A percentile compares a stretch with the other conserved stretches of the same genome.
These are phyloP conservation scores for Stylosanthes scabra DNA, from an alignment of 331 rosid species.

Conservation along the genomic window DNA sequence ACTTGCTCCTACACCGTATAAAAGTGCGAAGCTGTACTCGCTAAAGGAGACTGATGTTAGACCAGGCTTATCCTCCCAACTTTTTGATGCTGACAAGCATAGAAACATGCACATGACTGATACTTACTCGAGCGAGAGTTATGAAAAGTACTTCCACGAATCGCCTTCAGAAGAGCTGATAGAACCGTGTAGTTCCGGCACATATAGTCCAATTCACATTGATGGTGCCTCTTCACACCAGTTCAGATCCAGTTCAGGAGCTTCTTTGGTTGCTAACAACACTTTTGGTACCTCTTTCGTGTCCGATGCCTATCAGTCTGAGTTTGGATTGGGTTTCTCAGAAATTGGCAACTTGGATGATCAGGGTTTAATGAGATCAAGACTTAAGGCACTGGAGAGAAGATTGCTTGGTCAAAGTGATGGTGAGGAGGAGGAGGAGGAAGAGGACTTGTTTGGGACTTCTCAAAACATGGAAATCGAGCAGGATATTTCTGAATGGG, in stretches of 20 bases:
- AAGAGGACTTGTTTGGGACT: constrained; percentile 50
- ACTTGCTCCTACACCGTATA: constrained; percentile 60
- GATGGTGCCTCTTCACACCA: constrained; percentile 49
- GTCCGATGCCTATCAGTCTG: constrained; percentile 49
- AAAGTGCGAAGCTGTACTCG: constrained; percentile 76
- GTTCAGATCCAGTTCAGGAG: constrained; percentile 48
- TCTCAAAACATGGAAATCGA: constrained; percentile 82
- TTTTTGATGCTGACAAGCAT: constrained; percentile 60
- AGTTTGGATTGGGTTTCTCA: constrained; percentile 55
- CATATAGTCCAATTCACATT: constrained; percentile 62
- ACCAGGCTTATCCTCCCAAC: constrained; percentile 63
- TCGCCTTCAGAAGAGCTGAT: constrained; percentile 68
- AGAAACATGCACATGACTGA: constrained; percentile 56
- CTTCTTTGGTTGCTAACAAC: constrained; percentile 46
- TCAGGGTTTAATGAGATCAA: constrained; percentile 69
- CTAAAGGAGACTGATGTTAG: constrained; percentile 71
- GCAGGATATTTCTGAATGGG: constrained; percentile 61
- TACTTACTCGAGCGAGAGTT: constrained; percentile 68
- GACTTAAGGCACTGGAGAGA: constrained; percentile 89
- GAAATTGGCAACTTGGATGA: constrained; percentile 64
- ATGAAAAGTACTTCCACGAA: constrained; percentile 78
- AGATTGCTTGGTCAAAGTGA: constrained; percentile 78
- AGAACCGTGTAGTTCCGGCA: constrained; percentile 60
- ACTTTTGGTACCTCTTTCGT: constrained; percentile 46
- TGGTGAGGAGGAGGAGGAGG: constrained; percentile 62